A percentile compares a stretch with the other conserved stretches of the same genome.
Evolutionary conservation across 257 asterid genomes (phyloP).

Genomic region (Solanum commersonii): DNA sequence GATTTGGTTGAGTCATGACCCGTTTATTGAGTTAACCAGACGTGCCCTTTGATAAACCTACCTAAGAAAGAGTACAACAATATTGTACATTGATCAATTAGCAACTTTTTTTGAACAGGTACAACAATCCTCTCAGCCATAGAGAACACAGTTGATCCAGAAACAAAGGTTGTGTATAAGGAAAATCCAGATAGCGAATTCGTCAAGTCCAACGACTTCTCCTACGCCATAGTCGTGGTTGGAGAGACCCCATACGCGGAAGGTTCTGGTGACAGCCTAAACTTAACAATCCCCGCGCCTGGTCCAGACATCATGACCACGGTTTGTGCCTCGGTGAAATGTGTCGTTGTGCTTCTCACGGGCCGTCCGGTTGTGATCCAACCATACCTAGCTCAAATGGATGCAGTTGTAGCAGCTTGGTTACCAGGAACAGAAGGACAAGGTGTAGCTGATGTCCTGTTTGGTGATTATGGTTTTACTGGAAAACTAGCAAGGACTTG

Average conservation of each 20-base stretch:
- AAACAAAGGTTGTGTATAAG: not conserved
- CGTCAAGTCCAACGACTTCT: not conserved
- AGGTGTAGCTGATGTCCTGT: constrained; percentile 6
- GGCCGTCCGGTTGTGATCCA: constrained; percentile 9
- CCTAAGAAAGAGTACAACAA: not conserved
- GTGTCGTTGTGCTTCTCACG: constrained; percentile 3
- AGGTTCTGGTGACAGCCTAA: constrained; percentile 2
- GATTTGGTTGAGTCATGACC: not conserved
- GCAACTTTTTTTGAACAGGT: not conserved
- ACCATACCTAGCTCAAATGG: not conserved
- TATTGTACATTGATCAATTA: not conserved
- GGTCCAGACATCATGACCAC: not conserved
- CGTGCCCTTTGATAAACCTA: not conserved
- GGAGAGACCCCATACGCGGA: constrained; percentile 4
- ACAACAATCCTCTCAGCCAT: constrained; percentile 6
- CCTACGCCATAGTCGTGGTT: not conserved
- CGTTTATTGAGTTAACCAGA: not conserved
- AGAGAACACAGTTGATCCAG: not conserved
- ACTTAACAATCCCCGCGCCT: constrained; percentile 1
- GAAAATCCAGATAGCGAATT: not conserved
- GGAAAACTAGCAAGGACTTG: constrained; percentile 6
- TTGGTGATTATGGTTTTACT: constrained; percentile 5
- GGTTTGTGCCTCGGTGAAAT: constrained; percentile 2
- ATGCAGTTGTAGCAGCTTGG: constrained; percentile 11
- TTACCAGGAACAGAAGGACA: constrained; percentile 8